Evolutionary conservation across 495 filamentous ascomycete genomes (phyloP), one percentile per base, ranked within the genome.

Genomic region (Bombardia bombarda): DNA sequence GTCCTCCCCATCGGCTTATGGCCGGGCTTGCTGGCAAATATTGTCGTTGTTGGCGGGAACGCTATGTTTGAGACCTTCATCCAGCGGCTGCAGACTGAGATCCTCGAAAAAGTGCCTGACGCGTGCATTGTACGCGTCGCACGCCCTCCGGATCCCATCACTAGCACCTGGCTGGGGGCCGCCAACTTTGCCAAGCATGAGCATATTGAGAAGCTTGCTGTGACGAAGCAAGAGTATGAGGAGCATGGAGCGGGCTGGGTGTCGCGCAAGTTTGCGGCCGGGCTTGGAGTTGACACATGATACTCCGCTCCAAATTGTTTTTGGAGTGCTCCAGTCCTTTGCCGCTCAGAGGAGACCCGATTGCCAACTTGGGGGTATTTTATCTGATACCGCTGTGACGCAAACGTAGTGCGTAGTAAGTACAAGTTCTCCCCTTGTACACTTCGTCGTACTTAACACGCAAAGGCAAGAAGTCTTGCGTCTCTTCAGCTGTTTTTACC

Each of bases 11-110:
- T 81, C 10, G 86, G 80, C 0, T 57, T 94, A 19, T 85, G 89
- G 70, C 79, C 83, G 14, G 75, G 80, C 0, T 77, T 95, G 50
- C 63, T 96, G 33, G 82, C 87, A 7, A 97, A 99, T 51, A 80
- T 96, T 23, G 58, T 96, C 12, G 80, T 94, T 7, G 84, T 95
- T 3, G 93, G 92, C 1, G 93, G 92, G 6, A 97, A 90, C 62
- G 67, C 81, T 1, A 66, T 81, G 31, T 77, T 95, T 17, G 73
- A 80, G 4, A 89, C 89, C 0, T 95, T 96, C 49, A 76, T 89
- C 59, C 77, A 86, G 51, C 73, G 93, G 52, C 59, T 99, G 63
- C 82, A 90, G 58, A 75, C 70, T 1, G 90, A 95, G 51, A 66
- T 95, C 14, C 72, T 84, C 28, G 72, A 82, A 42, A 69, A 87